phyloP scores from a whole-genome alignment of 2,329 filamentous ascomycete genomes.

The Aspergillus tubingensis region DNA sequence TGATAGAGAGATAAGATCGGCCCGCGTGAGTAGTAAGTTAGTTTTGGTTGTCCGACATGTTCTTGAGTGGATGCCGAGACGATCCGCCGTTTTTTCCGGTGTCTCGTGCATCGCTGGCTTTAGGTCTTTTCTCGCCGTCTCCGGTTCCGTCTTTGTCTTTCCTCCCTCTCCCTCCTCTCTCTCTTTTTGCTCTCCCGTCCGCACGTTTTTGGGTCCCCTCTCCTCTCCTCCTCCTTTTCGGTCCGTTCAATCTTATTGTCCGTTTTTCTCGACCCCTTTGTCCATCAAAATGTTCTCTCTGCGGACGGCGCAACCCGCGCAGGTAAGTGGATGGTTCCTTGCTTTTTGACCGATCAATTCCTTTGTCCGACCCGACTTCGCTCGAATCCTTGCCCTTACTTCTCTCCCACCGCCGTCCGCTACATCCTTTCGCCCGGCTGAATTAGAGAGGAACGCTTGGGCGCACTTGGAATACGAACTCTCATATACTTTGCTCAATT shows the following conservation, averaged over 20 bases:
- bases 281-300: conserved; percentile 42
- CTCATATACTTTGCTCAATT: background rate
- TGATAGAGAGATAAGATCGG: conserved; percentile 25
- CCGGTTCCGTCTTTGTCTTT: conserved; percentile 11
- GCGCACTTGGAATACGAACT: background rate
- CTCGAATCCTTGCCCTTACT: conserved; percentile 38
- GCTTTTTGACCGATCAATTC: background rate
- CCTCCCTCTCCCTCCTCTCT: conserved; percentile 7
- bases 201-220: conserved; percentile 8
- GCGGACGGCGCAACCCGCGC: conserved; percentile 43
- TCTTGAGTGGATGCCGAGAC: conserved; percentile 31
- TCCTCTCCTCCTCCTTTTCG: conserved; percentile 10
- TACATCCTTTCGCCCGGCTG: conserved; percentile 42
- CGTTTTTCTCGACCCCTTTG: conserved; percentile 14
- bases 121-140: conserved; percentile 11
- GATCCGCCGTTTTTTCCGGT: conserved; percentile 40
- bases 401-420: conserved; percentile 38
- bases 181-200: conserved; percentile 7
- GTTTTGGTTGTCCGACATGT: background rate
- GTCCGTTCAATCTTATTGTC: conserved; percentile 19
- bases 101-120: conserved; percentile 17
- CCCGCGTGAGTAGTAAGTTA: conserved; percentile 10
- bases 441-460: no score
- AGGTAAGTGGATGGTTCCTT: conserved; percentile 33
- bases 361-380: conserved; percentile 11